Base-by-base conservation (phyloP, 202 grass and related monocot genomes). In the Schoenoplectus triqueter region DNA sequence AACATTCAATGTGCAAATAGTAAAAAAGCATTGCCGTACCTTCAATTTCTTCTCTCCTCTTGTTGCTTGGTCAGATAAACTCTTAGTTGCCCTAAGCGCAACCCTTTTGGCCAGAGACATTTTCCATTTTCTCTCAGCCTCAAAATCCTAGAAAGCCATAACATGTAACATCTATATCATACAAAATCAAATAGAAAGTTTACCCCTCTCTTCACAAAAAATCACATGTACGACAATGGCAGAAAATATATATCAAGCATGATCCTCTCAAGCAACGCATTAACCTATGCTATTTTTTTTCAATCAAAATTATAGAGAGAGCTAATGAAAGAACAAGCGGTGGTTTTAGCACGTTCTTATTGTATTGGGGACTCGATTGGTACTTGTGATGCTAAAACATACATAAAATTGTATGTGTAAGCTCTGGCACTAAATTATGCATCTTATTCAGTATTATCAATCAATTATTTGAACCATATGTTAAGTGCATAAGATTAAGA, bases 91-190 rank as follows among this genome's bases (percentile, higher is more conserved):
- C 86, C 87, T 87, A 85, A 91, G 85, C 70, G 93, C 93, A 90
- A 99, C 94, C 82, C 74, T 99, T 90, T 92, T 99, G 73, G 93
- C 96, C 81, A 92, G 92, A 69, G 91, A 91, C 76, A 96, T 78
- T 88, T 99, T 99, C 96, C 96, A 99, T 85, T 96, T 99, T 86
- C 96, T 96, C 86, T 99, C 96, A 40, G 92, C 89, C 80, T 99
- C 96, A 91, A 99, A 99, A 75, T 99, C 96, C 96, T 99, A 81
- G 15, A 49, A 69, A 42, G 46, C 81, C 64, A 79, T 11, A 83
- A 70, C 51, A 70, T 15, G 14, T 45, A 55, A 70, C 10, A 83
- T 41, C 15, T 56, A n/a, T 83, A 83, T 54, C 21, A 62, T 56
- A 61, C 14, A 44, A 60, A 79, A 61, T 9, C 40, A 79, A 79